Base-by-base conservation (phyloP, 2,329 filamentous ascomycete species). In the Stemphylium lycopersici region DNA sequence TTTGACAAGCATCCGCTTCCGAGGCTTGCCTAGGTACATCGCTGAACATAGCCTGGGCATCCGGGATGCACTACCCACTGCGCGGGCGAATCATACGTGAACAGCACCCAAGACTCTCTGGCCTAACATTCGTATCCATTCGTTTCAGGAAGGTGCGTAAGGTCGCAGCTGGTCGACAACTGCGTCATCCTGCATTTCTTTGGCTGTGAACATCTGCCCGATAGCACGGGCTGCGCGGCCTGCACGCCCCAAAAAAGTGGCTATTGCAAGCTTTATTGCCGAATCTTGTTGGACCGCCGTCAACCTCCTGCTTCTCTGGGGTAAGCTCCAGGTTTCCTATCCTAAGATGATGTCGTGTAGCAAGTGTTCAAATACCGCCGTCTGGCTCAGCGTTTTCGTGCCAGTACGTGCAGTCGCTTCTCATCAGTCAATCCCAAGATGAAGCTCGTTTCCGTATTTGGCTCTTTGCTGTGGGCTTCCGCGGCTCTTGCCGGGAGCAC, bases 401-500 rank as follows among this genome's bases (percentile, higher is more conserved):
- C n/a, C 47, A 42, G 40, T 37, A 37, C 5, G 44, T 32, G 41
- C 43, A 54, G 41, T 40, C 43, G 34, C 49, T 55, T 33, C 54
- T 51, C 49, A 29, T 48, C 49, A 33, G 18, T 55, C 45, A 50
- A 42, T 49, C 50, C 4, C 58, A 72, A 59, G 20, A 75, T 75
- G 72, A 73, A 68, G 66, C 60, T 73, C 55, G 55, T 65, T 16
- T 53, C 68, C n/a, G 22, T 68, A 39, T 53, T 68, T 46, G 62
- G 64, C 48, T 59, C 66, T 16, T 44, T 73, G 46, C 55, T 72
- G 13, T 73, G 63, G 50, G 70, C 68, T 43, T 69, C 69, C 8
- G 62, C 63, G n/a, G 67, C 66, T 37, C 45, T 71, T 20, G 70
- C 70, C 51, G 68, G 54, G 29, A 71, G 43, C 48, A 65, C 65